phyloP scores from a whole-genome alignment of 1,284 basidiomycete genomes.

The Ustilago crameri region DNA sequence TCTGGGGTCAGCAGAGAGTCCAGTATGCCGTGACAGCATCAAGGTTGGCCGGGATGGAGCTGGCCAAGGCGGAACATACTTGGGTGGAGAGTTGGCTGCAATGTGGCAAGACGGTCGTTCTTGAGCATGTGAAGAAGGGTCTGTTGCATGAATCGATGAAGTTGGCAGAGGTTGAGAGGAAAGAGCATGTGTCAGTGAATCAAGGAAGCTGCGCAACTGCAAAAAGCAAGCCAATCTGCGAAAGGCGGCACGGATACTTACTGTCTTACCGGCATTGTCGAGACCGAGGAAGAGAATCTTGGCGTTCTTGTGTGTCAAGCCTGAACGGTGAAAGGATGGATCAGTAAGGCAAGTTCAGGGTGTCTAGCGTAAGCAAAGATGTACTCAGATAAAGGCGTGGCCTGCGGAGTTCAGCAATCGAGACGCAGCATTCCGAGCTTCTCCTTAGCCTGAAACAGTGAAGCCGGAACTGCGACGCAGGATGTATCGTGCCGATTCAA shows the following conservation, averaged over 20 bases:
- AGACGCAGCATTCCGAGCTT: too few relatives aligned
- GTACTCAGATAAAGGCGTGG: too few relatives aligned
- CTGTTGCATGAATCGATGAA: constrained; percentile 73
- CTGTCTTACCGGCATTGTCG: constrained; percentile 99
- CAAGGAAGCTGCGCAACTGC: too few relatives aligned
- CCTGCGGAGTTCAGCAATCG: too few relatives aligned
- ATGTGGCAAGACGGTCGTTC: constrained; percentile 96
- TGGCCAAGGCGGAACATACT: constrained; percentile 73
- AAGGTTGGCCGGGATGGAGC: not conserved
- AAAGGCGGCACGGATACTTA: constrained; percentile 69
- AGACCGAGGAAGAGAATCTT: constrained; percentile 98
- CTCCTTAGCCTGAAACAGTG: too few relatives aligned
- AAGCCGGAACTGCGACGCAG: too few relatives aligned
- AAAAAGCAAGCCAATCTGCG: too few relatives aligned
- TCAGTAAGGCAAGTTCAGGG: not conserved
- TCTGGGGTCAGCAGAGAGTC: too few relatives aligned
- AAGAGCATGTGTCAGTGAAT: too few relatives aligned
- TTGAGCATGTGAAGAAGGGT: constrained; percentile 99
- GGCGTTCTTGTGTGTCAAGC: constrained; percentile 97
- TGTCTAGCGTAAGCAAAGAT: not conserved
- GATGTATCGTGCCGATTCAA: too few relatives aligned
- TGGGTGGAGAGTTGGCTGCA: constrained; percentile 99
- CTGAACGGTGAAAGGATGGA: constrained; percentile 65
- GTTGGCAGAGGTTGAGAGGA: too few relatives aligned
- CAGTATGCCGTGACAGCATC: not conserved